phyloP scores from a whole-genome alignment of 345 rosid species.

The Camelina neglecta region DNA sequence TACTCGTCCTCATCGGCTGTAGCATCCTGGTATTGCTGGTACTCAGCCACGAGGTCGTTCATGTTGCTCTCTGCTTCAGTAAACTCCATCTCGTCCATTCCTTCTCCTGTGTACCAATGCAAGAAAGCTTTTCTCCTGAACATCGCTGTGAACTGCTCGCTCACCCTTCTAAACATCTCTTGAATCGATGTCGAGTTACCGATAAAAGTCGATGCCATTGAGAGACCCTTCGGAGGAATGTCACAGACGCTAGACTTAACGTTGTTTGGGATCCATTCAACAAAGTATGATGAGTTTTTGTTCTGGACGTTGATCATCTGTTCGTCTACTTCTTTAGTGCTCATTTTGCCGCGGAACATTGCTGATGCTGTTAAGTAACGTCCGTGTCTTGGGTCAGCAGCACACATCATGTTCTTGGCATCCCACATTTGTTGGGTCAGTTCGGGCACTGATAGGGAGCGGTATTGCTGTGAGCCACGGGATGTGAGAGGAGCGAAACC shows the following conservation, averaged over 20 bases:
- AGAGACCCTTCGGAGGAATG: constrained; percentile 41
- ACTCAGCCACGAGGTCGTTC: constrained; percentile 47
- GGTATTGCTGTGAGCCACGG: constrained; percentile 53
- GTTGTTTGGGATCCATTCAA: constrained; percentile 46
- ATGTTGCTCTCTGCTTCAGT: constrained; percentile 45
- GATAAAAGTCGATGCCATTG: constrained; percentile 39
- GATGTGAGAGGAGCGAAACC: constrained; percentile 60
- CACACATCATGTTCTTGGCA: constrained; percentile 59
- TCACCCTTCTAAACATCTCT: constrained; percentile 44
- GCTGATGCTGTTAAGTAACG: constrained; percentile 57
- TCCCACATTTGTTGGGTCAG: constrained; percentile 59
- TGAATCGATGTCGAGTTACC: constrained; percentile 43
- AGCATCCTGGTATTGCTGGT: constrained; percentile 48
- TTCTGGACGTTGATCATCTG: constrained; percentile 45
- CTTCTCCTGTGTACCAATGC: constrained; percentile 45
- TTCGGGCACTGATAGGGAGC: constrained; percentile 51
- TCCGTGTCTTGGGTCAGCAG: constrained; percentile 57
- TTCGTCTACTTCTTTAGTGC: constrained; percentile 44
- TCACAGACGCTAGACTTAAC: constrained; percentile 45
- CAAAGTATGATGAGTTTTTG: constrained; percentile 45
- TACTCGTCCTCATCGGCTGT: constrained; percentile 36
- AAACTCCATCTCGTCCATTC: constrained; percentile 44
- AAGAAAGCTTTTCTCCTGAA: constrained; percentile 46
- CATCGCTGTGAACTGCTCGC: constrained; percentile 42
- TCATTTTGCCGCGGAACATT: constrained; percentile 49